These are phyloP conservation scores for Exophiala dermatitidis DNA, from an alignment of 2,329 filamentous ascomycete genomes.

Conservation along the genomic window DNA sequence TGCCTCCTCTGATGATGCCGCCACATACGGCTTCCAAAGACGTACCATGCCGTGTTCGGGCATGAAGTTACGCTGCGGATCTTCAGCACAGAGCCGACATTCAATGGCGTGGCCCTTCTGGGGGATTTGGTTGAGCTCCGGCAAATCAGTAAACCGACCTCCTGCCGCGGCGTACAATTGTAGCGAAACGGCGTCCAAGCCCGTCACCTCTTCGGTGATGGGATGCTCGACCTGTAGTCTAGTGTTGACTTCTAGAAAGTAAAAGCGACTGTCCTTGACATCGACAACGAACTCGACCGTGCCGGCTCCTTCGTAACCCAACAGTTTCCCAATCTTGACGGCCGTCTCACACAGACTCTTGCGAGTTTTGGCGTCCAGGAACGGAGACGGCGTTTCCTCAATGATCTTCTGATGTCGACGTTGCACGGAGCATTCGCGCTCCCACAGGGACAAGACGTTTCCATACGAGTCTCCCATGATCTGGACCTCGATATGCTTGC, in stretches of 20 bases:
- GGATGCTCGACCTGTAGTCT: slow-evolving; percentile 47
- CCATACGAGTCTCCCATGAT: slow-evolving; percentile 44
- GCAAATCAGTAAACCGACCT: slow-evolving; percentile 25
- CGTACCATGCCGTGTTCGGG: slow-evolving; percentile 34
- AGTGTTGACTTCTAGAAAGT: slow-evolving; percentile 46
- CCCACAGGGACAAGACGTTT: slow-evolving; percentile 37
- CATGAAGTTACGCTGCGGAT: slow-evolving; percentile 35
- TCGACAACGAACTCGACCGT: slow-evolving; percentile 45
- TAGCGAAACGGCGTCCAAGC: slow-evolving; percentile 36
- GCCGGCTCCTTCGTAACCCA: slow-evolving; percentile 39
- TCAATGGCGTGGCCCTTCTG: slow-evolving; percentile 40
- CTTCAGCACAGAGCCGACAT: slow-evolving; percentile 41
- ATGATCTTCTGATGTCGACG: slow-evolving; percentile 48
- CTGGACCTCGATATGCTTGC: slow-evolving; percentile 47
- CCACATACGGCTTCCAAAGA: slow-evolving; percentile 30
- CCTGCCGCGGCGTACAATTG: slow-evolving; percentile 36
- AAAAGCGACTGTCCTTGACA: slow-evolving; percentile 34
- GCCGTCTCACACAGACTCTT: slow-evolving; percentile 35
- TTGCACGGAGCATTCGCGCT: slow-evolving; percentile 48
- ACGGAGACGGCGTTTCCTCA: slow-evolving; percentile 41
- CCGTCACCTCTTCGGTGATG: slow-evolving; percentile 37
- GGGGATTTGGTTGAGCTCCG: slow-evolving; percentile 23
- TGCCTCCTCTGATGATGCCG: background rate
- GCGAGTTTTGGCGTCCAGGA: slow-evolving; percentile 31
- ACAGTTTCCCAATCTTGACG: slow-evolving; percentile 31